phyloP scores from a whole-genome alignment of 2,329 filamentous ascomycete genomes.

The Furcasterigmium sp. region DNA sequence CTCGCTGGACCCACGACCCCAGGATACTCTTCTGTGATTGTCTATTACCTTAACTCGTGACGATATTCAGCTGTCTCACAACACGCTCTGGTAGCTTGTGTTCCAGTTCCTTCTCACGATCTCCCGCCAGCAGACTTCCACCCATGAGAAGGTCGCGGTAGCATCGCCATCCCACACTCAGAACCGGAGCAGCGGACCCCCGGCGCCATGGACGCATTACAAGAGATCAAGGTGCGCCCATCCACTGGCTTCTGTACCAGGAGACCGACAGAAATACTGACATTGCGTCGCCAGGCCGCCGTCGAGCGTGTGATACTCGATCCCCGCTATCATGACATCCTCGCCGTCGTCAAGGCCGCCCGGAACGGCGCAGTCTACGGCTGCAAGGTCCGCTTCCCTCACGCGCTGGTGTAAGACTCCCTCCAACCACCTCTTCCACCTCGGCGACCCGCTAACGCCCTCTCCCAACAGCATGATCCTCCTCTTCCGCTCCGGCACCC shows the following conservation, averaged over 20 bases:
- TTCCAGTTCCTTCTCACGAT: not conserved
- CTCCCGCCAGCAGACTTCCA: not conserved
- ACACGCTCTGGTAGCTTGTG: not conserved
- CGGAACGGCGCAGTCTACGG: conserved; percentile 98
- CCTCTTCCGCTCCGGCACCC: conserved; percentile 79
- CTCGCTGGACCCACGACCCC: not conserved
- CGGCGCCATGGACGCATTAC: not conserved
- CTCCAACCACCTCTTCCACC: not conserved
- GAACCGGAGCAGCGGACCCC: not conserved
- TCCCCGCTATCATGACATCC: conserved; percentile 76
- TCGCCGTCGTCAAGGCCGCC: conserved; percentile 84
- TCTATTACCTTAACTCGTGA: no score
- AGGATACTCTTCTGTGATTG: not conserved
- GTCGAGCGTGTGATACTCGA: conserved; percentile 76
- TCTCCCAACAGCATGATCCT: conserved; percentile 72
- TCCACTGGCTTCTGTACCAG: not conserved
- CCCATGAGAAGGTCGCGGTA: not conserved
- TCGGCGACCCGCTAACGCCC: conserved; percentile 2
- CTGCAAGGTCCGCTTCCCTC: conserved; percentile 94
- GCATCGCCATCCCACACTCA: not conserved
- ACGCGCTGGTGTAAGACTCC: conserved; percentile 70
- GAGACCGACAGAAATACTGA: no score
- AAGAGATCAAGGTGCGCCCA: not conserved
- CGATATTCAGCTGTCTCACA: no score
- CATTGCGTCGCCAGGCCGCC: conserved; percentile 46